Evolutionary conservation across 768 basidiomycete genomes (phyloP).

Genomic region (Cystobasidium tubakii): DNA sequence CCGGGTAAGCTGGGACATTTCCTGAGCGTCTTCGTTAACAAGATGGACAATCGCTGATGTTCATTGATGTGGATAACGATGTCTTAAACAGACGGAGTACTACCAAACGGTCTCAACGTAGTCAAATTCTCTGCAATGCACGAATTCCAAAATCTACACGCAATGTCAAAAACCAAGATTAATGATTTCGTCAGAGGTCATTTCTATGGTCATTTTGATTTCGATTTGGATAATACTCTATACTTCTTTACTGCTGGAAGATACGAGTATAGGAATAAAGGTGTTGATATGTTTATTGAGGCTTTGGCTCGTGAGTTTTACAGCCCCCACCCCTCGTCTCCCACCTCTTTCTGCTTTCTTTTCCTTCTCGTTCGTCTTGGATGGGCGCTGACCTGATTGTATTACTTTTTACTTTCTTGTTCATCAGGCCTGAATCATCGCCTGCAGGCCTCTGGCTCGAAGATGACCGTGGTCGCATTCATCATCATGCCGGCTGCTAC

Average conservation of each 20-base stretch:
- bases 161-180: constrained; percentile 90
- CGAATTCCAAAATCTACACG: constrained; percentile 76
- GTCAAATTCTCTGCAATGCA: constrained; percentile 99
- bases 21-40: background rate
- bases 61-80: no score
- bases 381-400: no score
- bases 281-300: constrained; percentile 99
- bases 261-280: constrained; percentile 98
- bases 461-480: constrained; percentile 87
- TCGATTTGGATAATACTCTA: constrained; percentile 63
- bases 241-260: constrained; percentile 99
- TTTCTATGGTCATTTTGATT: constrained; percentile 88
- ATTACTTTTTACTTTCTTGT: background rate
- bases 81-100: constrained; percentile 77
- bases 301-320: constrained; percentile 66
- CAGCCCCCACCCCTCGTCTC: no score
- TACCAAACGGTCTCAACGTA: constrained; percentile 96
- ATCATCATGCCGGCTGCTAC: constrained; percentile 98
- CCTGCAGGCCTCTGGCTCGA: constrained; percentile 61
- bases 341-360: background rate
- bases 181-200: constrained; percentile 96
- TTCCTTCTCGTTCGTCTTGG: background rate
- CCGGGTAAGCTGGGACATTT: constrained; percentile 51
- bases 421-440: constrained; percentile 58
- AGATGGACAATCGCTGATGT: no score